Conservation (phyloP, 1,284 basidiomycete species). For the Laetiporus sulphureus region DNA sequence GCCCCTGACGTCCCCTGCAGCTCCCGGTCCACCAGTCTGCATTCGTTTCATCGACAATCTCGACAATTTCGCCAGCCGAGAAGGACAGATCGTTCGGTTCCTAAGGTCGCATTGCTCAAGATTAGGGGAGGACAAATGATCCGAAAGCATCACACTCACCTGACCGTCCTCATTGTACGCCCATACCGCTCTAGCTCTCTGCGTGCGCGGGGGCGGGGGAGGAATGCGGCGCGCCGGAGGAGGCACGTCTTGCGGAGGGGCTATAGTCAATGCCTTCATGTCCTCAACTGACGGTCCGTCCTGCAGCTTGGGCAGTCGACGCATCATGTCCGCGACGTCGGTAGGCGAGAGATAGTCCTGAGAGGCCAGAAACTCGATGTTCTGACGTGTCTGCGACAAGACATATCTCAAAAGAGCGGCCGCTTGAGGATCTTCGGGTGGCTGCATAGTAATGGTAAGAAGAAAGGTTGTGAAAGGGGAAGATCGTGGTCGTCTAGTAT, state of each 20-base stretch:
- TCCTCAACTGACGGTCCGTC: slow-evolving; percentile 10
- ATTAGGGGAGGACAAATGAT: neutral
- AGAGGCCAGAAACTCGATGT: slow-evolving; percentile 54
- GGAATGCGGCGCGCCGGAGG: slow-evolving; percentile 20
- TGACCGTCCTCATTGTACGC: slow-evolving; percentile 53
- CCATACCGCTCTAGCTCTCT: slow-evolving; percentile 55
- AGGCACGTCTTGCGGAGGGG: slow-evolving; percentile 13
- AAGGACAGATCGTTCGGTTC: slow-evolving; percentile 57
- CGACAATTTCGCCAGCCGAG: slow-evolving; percentile 48
- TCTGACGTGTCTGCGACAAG: slow-evolving; percentile 53
- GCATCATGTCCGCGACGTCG: slow-evolving; percentile 46
- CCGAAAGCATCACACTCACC: slow-evolving; percentile 26
- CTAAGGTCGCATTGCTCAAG: slow-evolving; percentile 25
- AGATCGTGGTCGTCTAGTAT: neutral
- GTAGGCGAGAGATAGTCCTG: slow-evolving; percentile 48
- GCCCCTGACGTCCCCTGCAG: slow-evolving; percentile 47
- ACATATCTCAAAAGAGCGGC: slow-evolving; percentile 48
- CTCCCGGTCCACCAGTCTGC: slow-evolving; percentile 62
- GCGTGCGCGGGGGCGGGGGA: slow-evolving; percentile 28
- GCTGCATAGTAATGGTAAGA: slow-evolving; percentile 8
- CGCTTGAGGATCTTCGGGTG: slow-evolving; percentile 19
- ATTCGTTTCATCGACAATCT: slow-evolving; percentile 55
- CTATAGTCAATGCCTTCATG: slow-evolving; percentile 14
- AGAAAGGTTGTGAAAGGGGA: neutral
- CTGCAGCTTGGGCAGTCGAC: slow-evolving; percentile 31